Evolutionary conservation across 495 filamentous ascomycete species (phyloP).

Genomic region (Aspergillus steynii): DNA sequence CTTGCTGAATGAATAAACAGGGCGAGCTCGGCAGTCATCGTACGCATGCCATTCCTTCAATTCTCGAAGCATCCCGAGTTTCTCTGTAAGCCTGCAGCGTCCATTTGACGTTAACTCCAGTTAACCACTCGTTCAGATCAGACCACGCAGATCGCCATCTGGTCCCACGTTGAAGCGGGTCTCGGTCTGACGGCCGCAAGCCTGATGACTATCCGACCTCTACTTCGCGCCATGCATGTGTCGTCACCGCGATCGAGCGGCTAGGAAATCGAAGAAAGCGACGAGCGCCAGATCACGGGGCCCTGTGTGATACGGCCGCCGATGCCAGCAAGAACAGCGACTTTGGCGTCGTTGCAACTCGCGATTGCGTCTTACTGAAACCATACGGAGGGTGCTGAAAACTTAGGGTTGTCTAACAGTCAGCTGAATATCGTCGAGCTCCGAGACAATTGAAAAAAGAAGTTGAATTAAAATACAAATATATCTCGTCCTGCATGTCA

Average conservation of each 20-base stretch:
- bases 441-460: too few species aligned
- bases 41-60: conserved; percentile 37
- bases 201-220: conserved; percentile 39
- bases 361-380: too few species aligned
- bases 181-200: conserved; percentile 43
- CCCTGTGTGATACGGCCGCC: too few species aligned
- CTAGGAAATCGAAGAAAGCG: background rate
- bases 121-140: conserved; percentile 18
- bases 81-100: conserved; percentile 23
- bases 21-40: conserved; percentile 35
- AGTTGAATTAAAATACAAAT: too few species aligned
- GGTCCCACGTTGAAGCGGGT: conserved; percentile 40
- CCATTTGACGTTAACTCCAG: background rate
- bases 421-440: too few species aligned
- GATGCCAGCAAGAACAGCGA: too few species aligned
- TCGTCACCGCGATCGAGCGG: background rate
- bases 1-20: conserved; percentile 14
- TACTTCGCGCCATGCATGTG: conserved; percentile 26
- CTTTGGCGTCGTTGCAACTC: too few species aligned
- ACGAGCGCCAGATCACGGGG: background rate
- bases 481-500: too few species aligned
- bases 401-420: too few species aligned
- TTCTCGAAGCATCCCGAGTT: conserved; percentile 30
- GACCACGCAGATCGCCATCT: conserved; percentile 40
- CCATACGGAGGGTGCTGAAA: too few species aligned